Base-by-base conservation (phyloP, 148 eudicot genomes). In the Spergularia bocconei region DNA sequence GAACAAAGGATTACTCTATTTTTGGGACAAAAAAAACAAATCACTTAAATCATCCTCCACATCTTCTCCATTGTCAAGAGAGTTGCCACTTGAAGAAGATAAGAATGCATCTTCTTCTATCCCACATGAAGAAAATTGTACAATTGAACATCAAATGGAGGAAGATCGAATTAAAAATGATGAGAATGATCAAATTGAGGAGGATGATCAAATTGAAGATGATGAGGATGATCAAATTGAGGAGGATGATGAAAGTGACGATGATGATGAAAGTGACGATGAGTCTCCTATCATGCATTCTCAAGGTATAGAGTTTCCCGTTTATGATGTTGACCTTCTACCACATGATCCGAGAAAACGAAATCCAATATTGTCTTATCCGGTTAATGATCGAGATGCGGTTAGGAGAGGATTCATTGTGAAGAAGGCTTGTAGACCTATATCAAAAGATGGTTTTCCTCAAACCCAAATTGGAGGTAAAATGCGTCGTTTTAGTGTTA, bases 301-400 rank as follows among this genome's bases (percentile, higher is more conserved):
- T 16, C 12, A 53, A 53, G 57, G 3, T 53, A 16, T 0, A 14
- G 33, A 29, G 2, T 29, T 29, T 29, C 33, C 33, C 33, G 33
- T 29, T 29, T 29, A 29, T 29, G 33, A 29, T 29, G 2, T 29
- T 29, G 1, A 29, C 33, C 33, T 29, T 29, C 33, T 29, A 29
- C 2, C 33, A 1, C 33, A 29, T 29, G 33, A 29, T 29, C 1
- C 33, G 33, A 2, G 33, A 29, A 29, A 29, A 29, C 0, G 33
- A 29, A 29, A 29, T 29, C 33, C 33, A 29, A 29, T 29, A 29
- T 1, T 29, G 33, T 38, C 51, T 52, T 69, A 69, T 13, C 39
- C 41, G 23, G n/a, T 17, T 11, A 69, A 69, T 23, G 58, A 69
- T 52, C 72, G 44, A 69, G 72, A 69, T n/a, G 41, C 38, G 13